Percentiles rank a stretch among this genome's conserved stretches.
Conservation (phyloP, 345 rosid species). For the Sisymbrium irio region DNA sequence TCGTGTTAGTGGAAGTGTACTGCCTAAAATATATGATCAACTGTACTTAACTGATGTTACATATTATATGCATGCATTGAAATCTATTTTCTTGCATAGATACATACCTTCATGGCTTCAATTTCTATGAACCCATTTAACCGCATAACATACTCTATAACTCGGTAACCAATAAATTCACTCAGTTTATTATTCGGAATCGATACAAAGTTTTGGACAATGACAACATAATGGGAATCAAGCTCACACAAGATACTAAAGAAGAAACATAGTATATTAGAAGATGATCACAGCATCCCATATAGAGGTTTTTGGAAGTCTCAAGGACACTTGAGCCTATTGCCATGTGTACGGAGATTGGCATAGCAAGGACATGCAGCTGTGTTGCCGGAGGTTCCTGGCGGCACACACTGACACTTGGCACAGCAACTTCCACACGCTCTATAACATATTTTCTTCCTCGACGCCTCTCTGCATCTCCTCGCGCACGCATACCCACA, state of each 20-base stretch:
- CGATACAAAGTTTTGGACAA: not conserved
- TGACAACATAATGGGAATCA: not conserved
- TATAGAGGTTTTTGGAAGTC: not conserved
- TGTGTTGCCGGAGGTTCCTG: slow-evolving; percentile 57
- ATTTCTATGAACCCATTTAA: not conserved
- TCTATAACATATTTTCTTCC: slow-evolving; percentile 53
- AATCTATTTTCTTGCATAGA: too few species aligned
- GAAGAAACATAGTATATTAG: not conserved
- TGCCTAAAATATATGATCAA: not conserved
- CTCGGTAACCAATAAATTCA: not conserved
- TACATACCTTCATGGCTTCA: not conserved
- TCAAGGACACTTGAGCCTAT: slow-evolving; percentile 60
- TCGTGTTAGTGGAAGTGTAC: not conserved
- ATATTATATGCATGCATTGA: too few species aligned
- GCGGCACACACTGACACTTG: slow-evolving; percentile 65
- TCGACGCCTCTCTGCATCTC: slow-evolving; percentile 55
- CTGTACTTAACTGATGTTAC: not conserved
- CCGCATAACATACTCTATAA: not conserved
- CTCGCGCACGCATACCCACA: slow-evolving; percentile 46
- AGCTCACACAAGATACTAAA: slow-evolving; percentile 13
- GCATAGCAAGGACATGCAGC: slow-evolving; percentile 58
- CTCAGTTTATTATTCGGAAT: slow-evolving; percentile 29
- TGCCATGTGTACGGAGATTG: slow-evolving; percentile 48
- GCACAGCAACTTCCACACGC: slow-evolving; percentile 68
- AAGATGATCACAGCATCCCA: not conserved